Conservation (phyloP, 2,329 filamentous ascomycete species). For the Gyromitra esculenta region DNA sequence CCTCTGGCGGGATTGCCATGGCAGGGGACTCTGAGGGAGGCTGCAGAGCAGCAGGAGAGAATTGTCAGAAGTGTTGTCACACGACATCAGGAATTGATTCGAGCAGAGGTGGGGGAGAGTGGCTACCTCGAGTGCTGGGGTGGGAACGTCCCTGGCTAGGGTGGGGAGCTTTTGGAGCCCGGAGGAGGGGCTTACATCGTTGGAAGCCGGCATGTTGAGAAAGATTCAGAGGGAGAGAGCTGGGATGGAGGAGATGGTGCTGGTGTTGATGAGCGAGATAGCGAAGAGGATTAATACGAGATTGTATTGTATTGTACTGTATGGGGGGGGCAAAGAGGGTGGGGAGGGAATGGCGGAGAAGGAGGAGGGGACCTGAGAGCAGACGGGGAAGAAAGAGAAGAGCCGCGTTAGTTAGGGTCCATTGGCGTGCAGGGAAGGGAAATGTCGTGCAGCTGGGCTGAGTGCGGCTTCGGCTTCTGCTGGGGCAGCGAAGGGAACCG, state of each 20-base stretch:
- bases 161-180: slow-evolving; percentile 34
- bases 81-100: slow-evolving; percentile 5
- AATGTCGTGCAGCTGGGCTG: slow-evolving; percentile 30
- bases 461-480: slow-evolving; percentile 24
- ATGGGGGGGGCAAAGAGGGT: neutral
- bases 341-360: slow-evolving; percentile 9
- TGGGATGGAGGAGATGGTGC: slow-evolving; percentile 9
- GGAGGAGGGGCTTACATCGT: slow-evolving; percentile 31
- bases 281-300: neutral
- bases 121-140: slow-evolving; percentile 23
- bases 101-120: neutral
- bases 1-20: slow-evolving; percentile 42
- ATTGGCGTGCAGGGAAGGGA: slow-evolving; percentile 38
- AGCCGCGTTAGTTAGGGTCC: slow-evolving; percentile 48
- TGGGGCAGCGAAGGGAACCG: neutral
- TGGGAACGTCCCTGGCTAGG: slow-evolving; percentile 28
- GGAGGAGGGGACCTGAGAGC: slow-evolving; percentile 11
- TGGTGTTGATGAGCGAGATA: slow-evolving; percentile 27
- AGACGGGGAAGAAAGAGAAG: slow-evolving; percentile 38
- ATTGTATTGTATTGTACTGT: neutral
- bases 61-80: slow-evolving; percentile 51
- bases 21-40: slow-evolving; percentile 33
- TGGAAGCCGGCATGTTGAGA: slow-evolving; percentile 34
- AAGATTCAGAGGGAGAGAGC: slow-evolving; percentile 10
- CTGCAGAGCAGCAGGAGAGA: slow-evolving; percentile 13